Conservation (phyloP, 2,329 filamentous ascomycete species). For the Aspergillus proliferans region DNA sequence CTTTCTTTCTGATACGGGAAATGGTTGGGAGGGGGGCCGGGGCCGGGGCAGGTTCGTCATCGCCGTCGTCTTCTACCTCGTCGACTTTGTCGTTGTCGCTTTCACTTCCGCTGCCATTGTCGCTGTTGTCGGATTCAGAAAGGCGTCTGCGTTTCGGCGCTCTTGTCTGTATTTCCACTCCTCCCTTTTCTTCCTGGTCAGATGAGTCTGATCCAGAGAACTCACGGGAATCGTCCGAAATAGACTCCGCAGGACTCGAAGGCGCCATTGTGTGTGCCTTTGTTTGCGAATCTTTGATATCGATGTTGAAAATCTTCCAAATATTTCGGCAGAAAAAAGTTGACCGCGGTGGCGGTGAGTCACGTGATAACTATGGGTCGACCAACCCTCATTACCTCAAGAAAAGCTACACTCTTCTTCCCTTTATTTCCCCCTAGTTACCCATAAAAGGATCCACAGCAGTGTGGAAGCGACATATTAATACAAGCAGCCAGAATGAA, state of each 20-base stretch:
- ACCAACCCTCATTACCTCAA: neutral
- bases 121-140: slow-evolving; percentile 22
- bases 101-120: neutral
- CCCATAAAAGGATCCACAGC: too few species aligned
- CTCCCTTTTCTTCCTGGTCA: slow-evolving; percentile 14
- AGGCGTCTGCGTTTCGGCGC: slow-evolving; percentile 35
- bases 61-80: neutral
- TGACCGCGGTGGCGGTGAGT: slow-evolving; percentile 24
- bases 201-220: slow-evolving; percentile 9
- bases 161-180: slow-evolving; percentile 20
- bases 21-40: slow-evolving; percentile 31
- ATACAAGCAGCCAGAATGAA: too few species aligned
- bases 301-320: slow-evolving; percentile 19
- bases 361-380: slow-evolving; percentile 4
- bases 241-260: slow-evolving; percentile 15
- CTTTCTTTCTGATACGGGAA: slow-evolving; percentile 39
- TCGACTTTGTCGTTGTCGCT: neutral
- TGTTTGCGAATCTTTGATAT: slow-evolving; percentile 8
- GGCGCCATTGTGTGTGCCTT: slow-evolving; percentile 20
- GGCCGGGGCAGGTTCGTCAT: slow-evolving; percentile 12
- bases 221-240: slow-evolving; percentile 15
- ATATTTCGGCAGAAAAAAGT: slow-evolving; percentile 29
- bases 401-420: too few species aligned
- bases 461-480: too few species aligned
- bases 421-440: too few species aligned